Base-by-base conservation (phyloP, 306 rosid species). In the Fragaria nilgerrensis region DNA sequence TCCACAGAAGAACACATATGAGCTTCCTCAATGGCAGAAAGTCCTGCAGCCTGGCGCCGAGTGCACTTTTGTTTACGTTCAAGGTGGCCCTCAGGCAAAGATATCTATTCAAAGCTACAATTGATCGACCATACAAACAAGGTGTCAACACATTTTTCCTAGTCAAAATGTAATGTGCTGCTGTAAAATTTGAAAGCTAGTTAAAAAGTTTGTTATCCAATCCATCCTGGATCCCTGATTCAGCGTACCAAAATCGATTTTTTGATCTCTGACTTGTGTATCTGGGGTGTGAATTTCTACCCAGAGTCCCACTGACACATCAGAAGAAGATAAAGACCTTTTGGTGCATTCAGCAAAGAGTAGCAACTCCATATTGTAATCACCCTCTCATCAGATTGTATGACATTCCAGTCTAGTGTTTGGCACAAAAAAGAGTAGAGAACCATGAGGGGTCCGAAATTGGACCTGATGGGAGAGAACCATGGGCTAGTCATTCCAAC, bases 61-160 rank as follows among this genome's bases (percentile, higher is more conserved):
- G 50, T 84, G 83, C 84, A 66, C 49, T 11, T 91, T 88, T 73
- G 88, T 94, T 39, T 90, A 94, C 79, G 86, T 94, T 43, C 98
- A 94, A 82, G 94, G 88, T 1, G 98, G 98, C 32, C 94, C 97
- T 19, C 98, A 85, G 55, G 98, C 97, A 20, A 80, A 62, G 68
- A 80, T 94, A 58, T 70, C 82, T 3, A 80, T 91, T 56, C 76
- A 65, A 45, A 87, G 90, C 88, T 86, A 89, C 84, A 90, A 82
- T 58, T 93, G 73, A 88, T 49, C 49, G 1, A 14, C 37, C n/a
- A 55, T 55, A 2, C 62, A 53, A n/a, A 53, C 61, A 5, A 52
- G 58, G 9, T 56, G 16, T 14, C 7, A 12, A 59, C 65, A 59
- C 65, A 59, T 23, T 59, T 59, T 59, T 59, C 34, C 17, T 11